A percentile compares a stretch with the other conserved stretches of the same genome.
Conservation (phyloP, 192 early-diverging fungal species). For the Coemansia sp. region DNA sequence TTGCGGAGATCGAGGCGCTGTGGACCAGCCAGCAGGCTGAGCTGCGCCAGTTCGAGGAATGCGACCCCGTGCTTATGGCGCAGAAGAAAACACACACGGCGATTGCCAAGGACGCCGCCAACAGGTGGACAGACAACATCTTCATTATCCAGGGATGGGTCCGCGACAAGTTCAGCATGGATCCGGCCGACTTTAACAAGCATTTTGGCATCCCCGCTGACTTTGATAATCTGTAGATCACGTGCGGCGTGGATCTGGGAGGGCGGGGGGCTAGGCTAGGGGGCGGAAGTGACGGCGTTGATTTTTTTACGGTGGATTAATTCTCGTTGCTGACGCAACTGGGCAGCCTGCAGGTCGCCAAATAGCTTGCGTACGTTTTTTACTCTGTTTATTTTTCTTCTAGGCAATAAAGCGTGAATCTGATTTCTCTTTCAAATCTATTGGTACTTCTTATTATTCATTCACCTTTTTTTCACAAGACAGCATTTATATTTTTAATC, state of each 20-base stretch:
- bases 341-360: too few species aligned
- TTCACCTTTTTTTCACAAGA: slow-evolving; percentile 3
- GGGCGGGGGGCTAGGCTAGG: too few species aligned
- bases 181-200: slow-evolving; percentile 60
- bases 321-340: background rate
- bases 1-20: slow-evolving; percentile 53
- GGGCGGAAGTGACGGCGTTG: too few species aligned
- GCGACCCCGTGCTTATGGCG: slow-evolving; percentile 70
- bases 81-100: slow-evolving; percentile 60
- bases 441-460: background rate
- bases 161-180: slow-evolving; percentile 65
- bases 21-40: slow-evolving; percentile 53
- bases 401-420: too few species aligned
- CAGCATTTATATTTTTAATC: too few species aligned
- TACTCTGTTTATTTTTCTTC: background rate
- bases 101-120: slow-evolving; percentile 68
- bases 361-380: background rate
- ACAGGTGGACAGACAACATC: slow-evolving; percentile 89
- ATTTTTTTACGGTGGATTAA: background rate
- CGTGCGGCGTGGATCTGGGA: background rate
- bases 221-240: slow-evolving; percentile 59
- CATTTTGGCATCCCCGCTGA: slow-evolving; percentile 69
- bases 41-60: slow-evolving; percentile 67
- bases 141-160: slow-evolving; percentile 79
- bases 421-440: background rate